phyloP scores from a whole-genome alignment of 2,329 filamentous ascomycete species.

The Grosmannia huntii region DNA sequence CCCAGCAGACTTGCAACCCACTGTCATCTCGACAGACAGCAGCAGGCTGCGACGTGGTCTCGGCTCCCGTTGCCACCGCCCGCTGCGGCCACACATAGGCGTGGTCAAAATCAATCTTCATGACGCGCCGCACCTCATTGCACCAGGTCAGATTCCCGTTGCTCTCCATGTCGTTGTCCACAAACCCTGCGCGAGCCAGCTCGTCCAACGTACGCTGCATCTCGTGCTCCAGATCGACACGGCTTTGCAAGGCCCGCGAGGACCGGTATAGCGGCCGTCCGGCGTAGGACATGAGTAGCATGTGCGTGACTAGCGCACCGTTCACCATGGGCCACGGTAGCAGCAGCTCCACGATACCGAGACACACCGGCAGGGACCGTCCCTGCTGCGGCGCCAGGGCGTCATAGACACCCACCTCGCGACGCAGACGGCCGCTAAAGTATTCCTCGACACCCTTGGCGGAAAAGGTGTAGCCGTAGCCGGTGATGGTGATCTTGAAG shows the following conservation, averaged over 20 bases:
- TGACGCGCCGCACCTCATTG: neutral
- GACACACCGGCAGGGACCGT: constrained; percentile 8
- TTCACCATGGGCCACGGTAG: constrained; percentile 1
- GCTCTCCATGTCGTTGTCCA: constrained; percentile 1
- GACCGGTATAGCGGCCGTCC: constrained; percentile 1
- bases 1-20: neutral
- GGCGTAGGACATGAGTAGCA: constrained; percentile 11
- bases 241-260: neutral
- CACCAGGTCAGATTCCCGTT: constrained; percentile 2
- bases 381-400: constrained; percentile 7
- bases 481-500: constrained; percentile 11
- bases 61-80: neutral
- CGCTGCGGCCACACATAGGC: neutral
- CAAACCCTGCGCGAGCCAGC: neutral
- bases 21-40: neutral
- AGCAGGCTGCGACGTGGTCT: neutral
- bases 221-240: neutral
- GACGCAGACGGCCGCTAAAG: constrained; percentile 3
- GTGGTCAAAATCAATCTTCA: too few relatives aligned
- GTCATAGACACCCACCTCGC: constrained; percentile 8
- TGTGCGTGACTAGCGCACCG: constrained; percentile 4
- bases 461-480: constrained; percentile 12
- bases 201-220: neutral
- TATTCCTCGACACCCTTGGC: constrained; percentile 10
- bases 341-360: constrained; percentile 10